Percentiles rank a stretch among this genome's conserved stretches.
These are phyloP conservation scores for Penicillium oxalicum DNA, from an alignment of 2,329 filamentous ascomycete species.

Conservation along the genomic window DNA sequence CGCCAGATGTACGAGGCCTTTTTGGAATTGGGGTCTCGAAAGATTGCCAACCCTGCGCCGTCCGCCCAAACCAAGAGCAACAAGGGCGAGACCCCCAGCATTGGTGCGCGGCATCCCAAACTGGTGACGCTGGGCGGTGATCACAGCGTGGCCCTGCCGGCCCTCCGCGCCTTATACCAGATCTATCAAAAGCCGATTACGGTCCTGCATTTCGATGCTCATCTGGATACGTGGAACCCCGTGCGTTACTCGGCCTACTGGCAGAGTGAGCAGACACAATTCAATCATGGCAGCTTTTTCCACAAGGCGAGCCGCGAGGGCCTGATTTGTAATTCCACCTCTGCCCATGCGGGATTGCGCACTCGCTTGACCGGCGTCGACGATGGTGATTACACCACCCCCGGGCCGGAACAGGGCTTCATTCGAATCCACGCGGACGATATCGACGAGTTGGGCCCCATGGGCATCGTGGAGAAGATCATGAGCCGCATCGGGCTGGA, in stretches of 20 bases:
- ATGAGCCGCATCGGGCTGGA: constrained; percentile 59
- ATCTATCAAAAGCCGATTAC: constrained; percentile 58
- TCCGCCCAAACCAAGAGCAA: constrained; percentile 17
- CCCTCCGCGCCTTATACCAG: constrained; percentile 59
- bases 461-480: constrained; percentile 65
- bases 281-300: constrained; percentile 89
- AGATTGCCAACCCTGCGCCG: constrained; percentile 26
- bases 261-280: constrained; percentile 63
- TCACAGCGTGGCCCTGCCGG: constrained; percentile 64
- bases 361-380: constrained; percentile 65
- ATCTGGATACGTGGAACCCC: constrained; percentile 82
- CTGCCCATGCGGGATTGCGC: constrained; percentile 76
- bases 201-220: constrained; percentile 70
- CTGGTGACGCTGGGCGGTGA: constrained; percentile 68
- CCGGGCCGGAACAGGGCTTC: constrained; percentile 70
- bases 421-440: constrained; percentile 75
- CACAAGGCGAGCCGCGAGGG: constrained; percentile 80
- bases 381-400: constrained; percentile 61
- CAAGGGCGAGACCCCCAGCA: constrained; percentile 18
- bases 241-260: constrained; percentile 70
- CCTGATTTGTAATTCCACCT: constrained; percentile 65
- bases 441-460: constrained; percentile 73
- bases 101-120: constrained; percentile 41
- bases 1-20: constrained; percentile 80
- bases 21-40: constrained; percentile 56